Evolutionary conservation across 2,329 filamentous ascomycete species (phyloP).

Genomic region (Epichloe scottii): DNA sequence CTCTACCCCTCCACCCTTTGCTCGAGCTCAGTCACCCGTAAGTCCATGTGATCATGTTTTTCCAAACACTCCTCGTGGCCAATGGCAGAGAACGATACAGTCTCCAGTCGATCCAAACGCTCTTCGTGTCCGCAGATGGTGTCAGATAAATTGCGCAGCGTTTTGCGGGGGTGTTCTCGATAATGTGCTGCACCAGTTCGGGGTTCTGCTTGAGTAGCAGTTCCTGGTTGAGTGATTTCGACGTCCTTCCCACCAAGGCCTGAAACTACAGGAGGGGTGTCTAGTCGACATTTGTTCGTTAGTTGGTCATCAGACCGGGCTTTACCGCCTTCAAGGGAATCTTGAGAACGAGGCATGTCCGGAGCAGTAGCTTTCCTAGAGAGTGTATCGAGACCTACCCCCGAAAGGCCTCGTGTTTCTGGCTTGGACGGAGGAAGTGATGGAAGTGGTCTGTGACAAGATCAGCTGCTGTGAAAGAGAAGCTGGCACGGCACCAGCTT

Average conservation of each 20-base stretch:
- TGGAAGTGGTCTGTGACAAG: constrained; percentile 40
- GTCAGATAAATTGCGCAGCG: constrained; percentile 34
- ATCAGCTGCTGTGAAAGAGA: constrained; percentile 38
- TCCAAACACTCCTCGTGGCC: constrained; percentile 59
- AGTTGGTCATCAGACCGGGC: constrained; percentile 2
- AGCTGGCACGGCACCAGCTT: constrained; percentile 24
- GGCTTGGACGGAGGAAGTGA: constrained; percentile 35
- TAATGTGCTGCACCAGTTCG: constrained; percentile 10
- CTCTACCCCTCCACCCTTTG: constrained; percentile 44
- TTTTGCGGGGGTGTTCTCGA: constrained; percentile 18
- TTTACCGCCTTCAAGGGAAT: constrained; percentile 15
- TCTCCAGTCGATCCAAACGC: constrained; percentile 58
- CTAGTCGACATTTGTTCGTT: constrained; percentile 9
- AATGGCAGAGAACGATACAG: constrained; percentile 51
- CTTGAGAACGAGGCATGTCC: constrained; percentile 20
- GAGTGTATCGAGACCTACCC: constrained; percentile 42
- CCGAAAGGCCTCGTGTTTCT: constrained; percentile 42
- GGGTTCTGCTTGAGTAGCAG: constrained; percentile 18
- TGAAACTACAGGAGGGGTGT: constrained; percentile 15
- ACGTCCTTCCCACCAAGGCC: constrained; percentile 7
- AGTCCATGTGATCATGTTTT: constrained; percentile 52
- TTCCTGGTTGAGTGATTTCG: constrained; percentile 9
- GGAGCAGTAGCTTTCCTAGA: constrained; percentile 5
- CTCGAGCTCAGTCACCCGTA: constrained; percentile 58
- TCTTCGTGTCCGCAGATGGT: constrained; percentile 48